Conservation (phyloP, 169 alveolate genomes). For the Eimeria maxima region DNA sequence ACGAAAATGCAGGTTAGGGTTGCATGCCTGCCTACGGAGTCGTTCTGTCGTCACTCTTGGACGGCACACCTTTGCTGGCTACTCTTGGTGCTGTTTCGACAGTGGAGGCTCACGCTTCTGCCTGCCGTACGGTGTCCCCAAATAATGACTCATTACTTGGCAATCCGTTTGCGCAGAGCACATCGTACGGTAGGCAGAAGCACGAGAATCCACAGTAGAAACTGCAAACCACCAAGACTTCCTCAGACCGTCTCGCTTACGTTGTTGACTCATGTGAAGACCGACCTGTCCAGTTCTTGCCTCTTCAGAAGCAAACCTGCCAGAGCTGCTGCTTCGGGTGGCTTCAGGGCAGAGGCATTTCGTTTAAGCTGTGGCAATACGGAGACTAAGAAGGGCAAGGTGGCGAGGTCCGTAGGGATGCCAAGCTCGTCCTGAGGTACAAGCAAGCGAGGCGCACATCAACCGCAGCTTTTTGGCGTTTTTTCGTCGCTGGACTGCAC, state of each 20-base stretch:
- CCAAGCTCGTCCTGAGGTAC: slow-evolving; percentile 39
- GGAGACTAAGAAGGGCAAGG: slow-evolving; percentile 31
- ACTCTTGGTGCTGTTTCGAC: not conserved
- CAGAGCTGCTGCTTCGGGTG: slow-evolving; percentile 52
- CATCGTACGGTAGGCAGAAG: not conserved
- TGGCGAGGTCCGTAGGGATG: slow-evolving; percentile 11
- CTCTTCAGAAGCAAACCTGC: slow-evolving; percentile 52
- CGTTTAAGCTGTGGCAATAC: slow-evolving; percentile 59
- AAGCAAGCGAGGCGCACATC: not conserved
- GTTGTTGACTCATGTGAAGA: not conserved
- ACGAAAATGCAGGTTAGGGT: not conserved
- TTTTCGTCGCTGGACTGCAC: not conserved
- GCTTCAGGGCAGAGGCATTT: slow-evolving; percentile 43
- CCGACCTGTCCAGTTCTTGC: slow-evolving; percentile 54
- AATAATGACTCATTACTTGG: no score
- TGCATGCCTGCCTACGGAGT: not conserved
- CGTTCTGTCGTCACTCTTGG: not conserved
- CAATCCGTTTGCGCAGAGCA: no score
- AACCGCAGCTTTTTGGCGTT: not conserved
- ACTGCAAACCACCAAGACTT: not conserved
- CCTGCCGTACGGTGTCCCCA: not conserved
- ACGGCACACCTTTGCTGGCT: not conserved
- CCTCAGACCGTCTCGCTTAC: not conserved
- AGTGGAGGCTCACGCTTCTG: not conserved
- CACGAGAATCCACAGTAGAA: not conserved